Base-by-base conservation (phyloP, 2,329 filamentous ascomycete genomes). In the Ploettnerulaceae sp. region DNA sequence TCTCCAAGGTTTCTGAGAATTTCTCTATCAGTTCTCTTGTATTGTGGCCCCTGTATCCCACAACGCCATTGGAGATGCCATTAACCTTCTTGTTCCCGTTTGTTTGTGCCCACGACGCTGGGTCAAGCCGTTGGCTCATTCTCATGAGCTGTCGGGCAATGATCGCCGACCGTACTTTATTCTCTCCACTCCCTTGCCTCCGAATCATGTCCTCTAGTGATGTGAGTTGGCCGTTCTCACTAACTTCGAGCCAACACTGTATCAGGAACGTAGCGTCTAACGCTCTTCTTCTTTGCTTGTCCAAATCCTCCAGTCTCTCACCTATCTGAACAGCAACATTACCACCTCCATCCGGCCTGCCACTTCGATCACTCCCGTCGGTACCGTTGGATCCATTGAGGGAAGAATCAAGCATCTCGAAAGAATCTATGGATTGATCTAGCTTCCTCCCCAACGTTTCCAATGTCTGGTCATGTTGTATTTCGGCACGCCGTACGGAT, bases 211-310 rank as follows among this genome's bases (percentile, higher is more conserved):
- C 89, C 65, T 97, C 89, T 37, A 98, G 69, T n/a, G 85, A 82
- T 7, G 86, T 84, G 46, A 97, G 75, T 57, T 93, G 82, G 3
- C 93, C 93, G 7, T 84, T 84, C 61, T 95, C 90, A 67, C 84
- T 90, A 58, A 98, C 89, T 62, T 97, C 91, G 31, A 89, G 81
- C 91, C 93, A 98, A 70, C 93, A 98, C 64, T 95, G 86, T 55
- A 98, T 89, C 49, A 98, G 69, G 64, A 97, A 97, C 63, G 87
- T 91, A 51, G 93, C 90, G 70, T 98, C 93, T 64, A 93, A 77
- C 24, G 93, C 93, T 49, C 91, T 76, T 63, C 89, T 84, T 57
- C 90, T 76, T 69, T 98, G 95, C 61, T 89, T 81, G 67, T 98
- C 93, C 49, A 98, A 74, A 66, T 97, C 91, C 69, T 98, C 93